Evolutionary conservation across 1,284 basidiomycete species (phyloP), one percentile per base, ranked within the genome.

Genomic region (Cystobasidium pallidum): DNA sequence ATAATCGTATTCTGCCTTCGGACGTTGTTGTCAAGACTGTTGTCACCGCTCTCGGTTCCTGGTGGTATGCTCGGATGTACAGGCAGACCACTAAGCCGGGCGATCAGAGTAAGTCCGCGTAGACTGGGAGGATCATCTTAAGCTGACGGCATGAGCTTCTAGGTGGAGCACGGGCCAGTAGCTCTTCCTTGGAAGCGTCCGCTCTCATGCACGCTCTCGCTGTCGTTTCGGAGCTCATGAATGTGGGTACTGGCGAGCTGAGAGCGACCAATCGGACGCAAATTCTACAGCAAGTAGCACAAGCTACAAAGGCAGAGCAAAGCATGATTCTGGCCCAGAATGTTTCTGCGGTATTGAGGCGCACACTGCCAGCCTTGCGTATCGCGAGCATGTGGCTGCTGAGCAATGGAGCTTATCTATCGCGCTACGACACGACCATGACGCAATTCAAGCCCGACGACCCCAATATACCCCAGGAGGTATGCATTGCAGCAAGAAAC

Each of bases 351-450:
- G 86, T 88, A 8, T 89, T 97, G 73, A 86, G 94, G 34, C 86
- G 95, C 36, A 90, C 89, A 11, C 83, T 99, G 2, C 93, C 94
- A 1, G 88, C 92, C 4, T 82, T 98, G 59, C 87, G 95, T 17
- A 89, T 98, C 65, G 86, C 89, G 1, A 89, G 88, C 77, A 95
- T 94, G 80, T 99, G 95, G 95, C 81, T 95, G 30, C 85, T 87
- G 52, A 87, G 87, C 4, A 92, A 97, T 80, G 81, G 88, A 73
- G 87, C 88, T 72, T 92, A 93, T 77, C 81, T 94, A 57, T 34
- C 72, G 0, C 79, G 81, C 0, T 71, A 63, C 43, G 68, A 71
- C 26, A 70, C 77, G 41, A 72, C 49, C 30, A 74, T 73, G 19
- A 34, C 63, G 57, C 61, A 24, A 7, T 72, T 45, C 61, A 59